Base-by-base conservation (phyloP, 345 rosid genomes). In the Eucalyptus globulus region DNA sequence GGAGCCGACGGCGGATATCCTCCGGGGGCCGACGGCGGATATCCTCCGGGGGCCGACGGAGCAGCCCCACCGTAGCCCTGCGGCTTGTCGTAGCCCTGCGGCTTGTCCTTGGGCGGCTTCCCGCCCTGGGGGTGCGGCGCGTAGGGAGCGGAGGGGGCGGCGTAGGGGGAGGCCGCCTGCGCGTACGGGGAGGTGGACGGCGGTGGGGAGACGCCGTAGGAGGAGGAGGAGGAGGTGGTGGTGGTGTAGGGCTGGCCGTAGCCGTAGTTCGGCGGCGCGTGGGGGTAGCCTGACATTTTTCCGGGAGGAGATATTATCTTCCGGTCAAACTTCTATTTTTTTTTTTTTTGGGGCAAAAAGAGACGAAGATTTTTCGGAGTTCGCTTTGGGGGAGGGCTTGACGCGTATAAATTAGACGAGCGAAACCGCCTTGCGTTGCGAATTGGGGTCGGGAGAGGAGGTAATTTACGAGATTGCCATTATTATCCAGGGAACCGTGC, bases 51-150 rank as follows among this genome's bases (percentile, higher is more conserved):
- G 19, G 43, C 87, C 83, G 86, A 83, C 34, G 67, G 40, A 4
- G 45, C 87, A 16, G 58, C 4, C 11, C 58, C 58, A 10, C 86
- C 88, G 72, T 89, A 89, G 26, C 47, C 69, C 43, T 45, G 69
- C 50, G 94, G 95, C 80, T 95, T 94, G 88, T 94, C 96, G 67
- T 89, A 89, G 22, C 45, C 72, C 45, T 49, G 72, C 53, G 94
- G 95, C 86, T 95, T 94, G 88, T 94, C 96, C 93, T 96, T 97
- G 3, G 93, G 97, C 6, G 98, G 99, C 92, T 96, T 97, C 86
- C 89, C 92, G 6, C 87, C 93, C 92, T 24, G 92, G 89, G 17
- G 91, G 90, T 29, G 92, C 88, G 14, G 92, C 92, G 93, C 94
- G 88, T 91, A 90, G 9, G 93, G 93, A 22, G 89, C 91, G 88